Base-by-base conservation (phyloP, 768 basidiomycete species). In the Leccinellum luteum region DNA sequence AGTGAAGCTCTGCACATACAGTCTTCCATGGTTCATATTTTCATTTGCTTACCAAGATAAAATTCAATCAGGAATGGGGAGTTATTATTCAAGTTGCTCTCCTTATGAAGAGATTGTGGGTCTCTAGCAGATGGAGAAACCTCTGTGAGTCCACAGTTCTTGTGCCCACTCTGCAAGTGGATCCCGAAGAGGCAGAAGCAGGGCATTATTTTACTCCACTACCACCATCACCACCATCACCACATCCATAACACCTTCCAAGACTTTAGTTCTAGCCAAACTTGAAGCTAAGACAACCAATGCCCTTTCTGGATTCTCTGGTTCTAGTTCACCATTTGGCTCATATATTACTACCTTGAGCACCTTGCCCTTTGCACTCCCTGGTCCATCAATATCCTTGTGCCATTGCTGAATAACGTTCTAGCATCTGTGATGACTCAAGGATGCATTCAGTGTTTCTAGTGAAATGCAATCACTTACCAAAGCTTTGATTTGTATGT, bases 271-370 rank as follows among this genome's bases (percentile, higher is more conserved):
- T 53, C 55, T 62, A 28, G 35, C 56, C 30, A 55, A n/a, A n/a
- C n/a, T n/a, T n/a, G n/a, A 61, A 32, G 21, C 19, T 2, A 59
- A 31, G 47, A 12, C 62, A 5, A 48, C 58, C 14, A 70, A 68
- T 38, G 71, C 76, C n/a, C 79, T 78, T 58, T 75, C 77, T 19
- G 68, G 75, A 14, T 79, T 77, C 55, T 68, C 73, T 17, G 66
- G 70, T 14, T 65, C 72, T 8, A 57, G 66, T 4, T 77, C 78
- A 17, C 66, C 75, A 6, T 77, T 77, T 23, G 51, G 63, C 25
- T 69, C 67, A 21, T 74, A 69, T 50, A 62, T 71, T 6, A 67
- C 56, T 19, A 38, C 61, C 32, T 62, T 62, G 14, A 66, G 65
- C 13, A 32, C 55, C 4, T 68, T 71, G 6, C 67, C 71, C 1